Percentiles rank a stretch among this genome's conserved stretches.
phyloP scores from a whole-genome alignment of 2,329 filamentous ascomycete genomes.

The Escovopsis sp. region DNA sequence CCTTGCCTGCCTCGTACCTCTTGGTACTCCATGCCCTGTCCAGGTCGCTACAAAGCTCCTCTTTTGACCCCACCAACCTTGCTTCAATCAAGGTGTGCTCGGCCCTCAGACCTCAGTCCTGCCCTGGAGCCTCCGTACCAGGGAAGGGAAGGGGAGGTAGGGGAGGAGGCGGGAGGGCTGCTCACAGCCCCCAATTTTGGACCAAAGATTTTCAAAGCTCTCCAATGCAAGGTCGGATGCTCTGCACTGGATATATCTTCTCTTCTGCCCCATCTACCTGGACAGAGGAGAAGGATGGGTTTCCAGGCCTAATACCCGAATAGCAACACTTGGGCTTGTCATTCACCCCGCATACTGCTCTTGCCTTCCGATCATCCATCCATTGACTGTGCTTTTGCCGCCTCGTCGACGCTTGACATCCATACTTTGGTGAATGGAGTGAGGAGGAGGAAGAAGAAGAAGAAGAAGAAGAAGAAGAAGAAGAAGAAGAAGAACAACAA shows the following conservation, averaged over 20 bases:
- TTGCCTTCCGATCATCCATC: constrained; percentile 1
- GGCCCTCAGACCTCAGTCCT: neutral
- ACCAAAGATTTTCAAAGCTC: neutral
- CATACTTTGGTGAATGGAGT: too few relatives aligned
- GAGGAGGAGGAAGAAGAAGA: too few relatives aligned
- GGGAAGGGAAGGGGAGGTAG: too few relatives aligned
- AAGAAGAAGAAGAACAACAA: neutral
- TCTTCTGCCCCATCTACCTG: neutral
- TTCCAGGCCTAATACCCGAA: neutral
- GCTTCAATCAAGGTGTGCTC: neutral
- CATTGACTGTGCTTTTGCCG: neutral
- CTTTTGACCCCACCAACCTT: neutral
- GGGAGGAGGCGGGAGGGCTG: too few relatives aligned
- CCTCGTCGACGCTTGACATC: neutral
- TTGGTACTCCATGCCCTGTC: neutral
- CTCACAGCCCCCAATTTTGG: neutral
- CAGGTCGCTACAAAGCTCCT: neutral
- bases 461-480: too few relatives aligned
- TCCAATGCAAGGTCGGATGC: too few relatives aligned
- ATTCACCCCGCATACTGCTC: constrained; percentile 5
- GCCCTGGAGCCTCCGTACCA: neutral
- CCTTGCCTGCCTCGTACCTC: neutral
- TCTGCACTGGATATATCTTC: too few relatives aligned
- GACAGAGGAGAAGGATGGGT: neutral
- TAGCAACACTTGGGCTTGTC: neutral